A percentile compares a stretch with the other conserved stretches of the same genome.
Evolutionary conservation across 352 stramenopile species (phyloP).

Genomic region (Phytophthora europaea): DNA sequence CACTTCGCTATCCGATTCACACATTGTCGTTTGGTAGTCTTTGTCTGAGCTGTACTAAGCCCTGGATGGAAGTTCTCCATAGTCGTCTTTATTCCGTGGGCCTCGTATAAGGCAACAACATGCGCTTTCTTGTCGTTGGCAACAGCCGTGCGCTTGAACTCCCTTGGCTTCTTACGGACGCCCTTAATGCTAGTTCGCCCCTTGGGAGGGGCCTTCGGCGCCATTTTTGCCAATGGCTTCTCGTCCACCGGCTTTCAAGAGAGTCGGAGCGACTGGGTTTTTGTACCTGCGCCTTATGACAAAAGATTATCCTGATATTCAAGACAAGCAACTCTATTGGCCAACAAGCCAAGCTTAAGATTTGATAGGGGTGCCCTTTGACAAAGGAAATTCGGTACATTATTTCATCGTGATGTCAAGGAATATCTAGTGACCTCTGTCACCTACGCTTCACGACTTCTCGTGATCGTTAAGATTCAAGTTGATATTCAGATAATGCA

Average conservation of each 20-base stretch:
- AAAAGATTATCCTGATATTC: not conserved
- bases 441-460: too few species aligned
- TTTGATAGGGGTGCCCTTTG: not conserved
- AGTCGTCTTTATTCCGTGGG: not conserved
- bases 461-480: too few species aligned
- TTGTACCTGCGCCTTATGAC: not conserved
- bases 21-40: conserved; percentile 1
- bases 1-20: too few species aligned
- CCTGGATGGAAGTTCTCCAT: not conserved
- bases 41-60: not conserved
- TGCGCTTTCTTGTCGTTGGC: conserved; percentile 4
- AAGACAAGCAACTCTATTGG: not conserved
- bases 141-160: not conserved
- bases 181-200: not conserved
- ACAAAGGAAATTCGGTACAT: not conserved
- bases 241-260: too few species aligned
- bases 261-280: too few species aligned
- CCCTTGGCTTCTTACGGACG: not conserved
- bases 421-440: too few species aligned
- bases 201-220: conserved; percentile 5
- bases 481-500: too few species aligned
- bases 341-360: not conserved
- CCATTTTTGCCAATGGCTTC: conserved; percentile 8
- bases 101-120: not conserved
- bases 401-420: too few species aligned